Evolutionary conservation across 2,329 filamentous ascomycete genomes (phyloP), one percentile per base, ranked within the genome.

Genomic region (Podosphaera leucotricha): DNA sequence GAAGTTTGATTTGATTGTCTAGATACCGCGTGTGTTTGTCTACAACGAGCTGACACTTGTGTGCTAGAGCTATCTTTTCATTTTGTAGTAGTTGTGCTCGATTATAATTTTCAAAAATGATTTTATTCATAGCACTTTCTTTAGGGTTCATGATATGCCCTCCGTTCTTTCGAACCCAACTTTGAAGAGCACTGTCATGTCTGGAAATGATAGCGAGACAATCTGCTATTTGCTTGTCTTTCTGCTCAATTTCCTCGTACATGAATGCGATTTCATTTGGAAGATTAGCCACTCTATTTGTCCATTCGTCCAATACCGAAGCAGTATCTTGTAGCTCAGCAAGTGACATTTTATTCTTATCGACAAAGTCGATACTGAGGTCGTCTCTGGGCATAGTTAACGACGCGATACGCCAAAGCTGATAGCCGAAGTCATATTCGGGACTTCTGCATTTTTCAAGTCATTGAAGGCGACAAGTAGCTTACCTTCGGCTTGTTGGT

Each of bases 261-360:
- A 87, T 69, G 62, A 86, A 85, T 18, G 77, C 76, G 47, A 90
- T 76, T 61, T 90, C 82, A 49, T 82, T 79, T 48, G 81, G 81
- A 22, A 87, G 67, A 55, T 90, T 90, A 54, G 80, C 75, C 18
- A 80, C 78, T 61, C 65, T 68, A 58, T 77, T 74, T 57, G 78
- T 73, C 67, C 80, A 86, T 59, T 85, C 79, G 59, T 87, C 80
- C 53, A 86, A 71, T 55, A 85, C 75, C 50, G 78, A 66, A 45
- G 77, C 68, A 46, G 72, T 71, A 54, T 78, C 74, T 59, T 74
- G 66, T 48, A 68, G 64, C 57, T 77, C 74, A 56, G 57, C 53
- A 57, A 66, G 68, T 56, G 71, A 70, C 71, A 76, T 76, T 64
- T 66, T 48, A 33, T 45, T 46, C 28, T 46, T 48, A 38, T 45